Base-by-base conservation (phyloP, 305 asterid genomes). In the Fraxinus latifolia region DNA sequence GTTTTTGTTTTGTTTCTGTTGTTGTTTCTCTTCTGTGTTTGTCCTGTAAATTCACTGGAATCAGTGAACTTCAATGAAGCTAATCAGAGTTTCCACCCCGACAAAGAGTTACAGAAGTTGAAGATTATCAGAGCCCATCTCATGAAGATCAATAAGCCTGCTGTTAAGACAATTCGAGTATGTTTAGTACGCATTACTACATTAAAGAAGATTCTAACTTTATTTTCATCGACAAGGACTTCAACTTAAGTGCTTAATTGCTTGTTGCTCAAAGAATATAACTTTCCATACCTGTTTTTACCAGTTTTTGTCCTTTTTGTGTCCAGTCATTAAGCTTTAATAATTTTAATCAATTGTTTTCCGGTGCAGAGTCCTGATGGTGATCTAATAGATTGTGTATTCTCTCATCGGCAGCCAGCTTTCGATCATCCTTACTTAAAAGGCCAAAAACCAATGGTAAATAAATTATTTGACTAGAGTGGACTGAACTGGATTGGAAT, bases 81-180 rank as follows among this genome's bases (percentile, higher is more conserved):
- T 25, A 81, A 81, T 70, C 97, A 87, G 71, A 83, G 74, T 42
- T 91, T 93, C 79, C 84, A 90, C 73, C 94, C 96, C 0, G 87
- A 85, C 1, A 85, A 91, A 33, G 89, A 90, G 75, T 42, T 81
- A 27, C 83, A 82, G 67, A 92, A 91, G 84, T 19, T 90, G 83
- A 91, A 84, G 83, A 77, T 85, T 76, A 81, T 92, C 53, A 76
- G 87, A 86, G 88, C 90, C 78, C 94, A 91, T 79, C 90, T 95
- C 32, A 85, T 47, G 90, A 93, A 88, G 68, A 85, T 95, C 82
- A 95, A 95, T 55, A 95, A 95, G 78, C 94, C 94, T 83, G 36
- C 92, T 21, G 83, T 92, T 72, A 92, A 90, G 90, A 90, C 97
- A 79, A 88, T 95, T 88, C 90, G 90, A 93, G 98, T 79, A 84